Conservation (phyloP, 108 stramenopile species). For the Fragilaria radians region DNA sequence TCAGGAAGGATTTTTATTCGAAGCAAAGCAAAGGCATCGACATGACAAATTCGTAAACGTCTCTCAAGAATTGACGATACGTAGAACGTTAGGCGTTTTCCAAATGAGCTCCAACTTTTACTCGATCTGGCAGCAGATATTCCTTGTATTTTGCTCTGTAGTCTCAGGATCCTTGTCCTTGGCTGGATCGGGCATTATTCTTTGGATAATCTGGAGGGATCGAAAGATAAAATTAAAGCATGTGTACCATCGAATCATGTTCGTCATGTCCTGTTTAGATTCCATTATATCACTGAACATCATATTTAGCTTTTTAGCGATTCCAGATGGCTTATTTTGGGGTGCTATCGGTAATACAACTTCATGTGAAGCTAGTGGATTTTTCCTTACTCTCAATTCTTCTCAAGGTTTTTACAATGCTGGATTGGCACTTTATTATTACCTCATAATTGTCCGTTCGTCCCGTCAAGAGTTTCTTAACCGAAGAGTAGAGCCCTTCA, state of each 20-base stretch:
- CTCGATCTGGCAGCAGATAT: neutral
- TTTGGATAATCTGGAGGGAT: constrained; percentile 10
- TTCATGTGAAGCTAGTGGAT: constrained; percentile 49
- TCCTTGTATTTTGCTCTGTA: neutral
- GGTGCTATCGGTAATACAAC: constrained; percentile 30
- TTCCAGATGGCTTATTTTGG: constrained; percentile 11
- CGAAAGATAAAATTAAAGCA: constrained; percentile 2
- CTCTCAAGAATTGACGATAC: too few species aligned
- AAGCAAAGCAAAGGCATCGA: too few species aligned
- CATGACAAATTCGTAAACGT: too few species aligned
- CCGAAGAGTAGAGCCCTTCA: neutral
- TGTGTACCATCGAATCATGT: constrained; percentile 23
- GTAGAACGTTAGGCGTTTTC: too few species aligned
- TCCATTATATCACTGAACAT: neutral
- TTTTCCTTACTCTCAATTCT: constrained; percentile 15
- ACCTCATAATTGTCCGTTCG: neutral
- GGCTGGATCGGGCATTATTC: constrained; percentile 3
- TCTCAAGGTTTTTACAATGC: neutral
- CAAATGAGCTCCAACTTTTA: too few species aligned
- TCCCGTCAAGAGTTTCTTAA: neutral
- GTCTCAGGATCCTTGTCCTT: neutral
- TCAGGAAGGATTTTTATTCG: too few species aligned
- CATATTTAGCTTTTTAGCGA: constrained; percentile 4
- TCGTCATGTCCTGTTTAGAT: constrained; percentile 17
- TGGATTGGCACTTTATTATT: neutral